Evolutionary conservation across 441 rosid genomes (phyloP), one percentile per base, ranked within the genome.

Genomic region (Corymbia citriodora): DNA sequence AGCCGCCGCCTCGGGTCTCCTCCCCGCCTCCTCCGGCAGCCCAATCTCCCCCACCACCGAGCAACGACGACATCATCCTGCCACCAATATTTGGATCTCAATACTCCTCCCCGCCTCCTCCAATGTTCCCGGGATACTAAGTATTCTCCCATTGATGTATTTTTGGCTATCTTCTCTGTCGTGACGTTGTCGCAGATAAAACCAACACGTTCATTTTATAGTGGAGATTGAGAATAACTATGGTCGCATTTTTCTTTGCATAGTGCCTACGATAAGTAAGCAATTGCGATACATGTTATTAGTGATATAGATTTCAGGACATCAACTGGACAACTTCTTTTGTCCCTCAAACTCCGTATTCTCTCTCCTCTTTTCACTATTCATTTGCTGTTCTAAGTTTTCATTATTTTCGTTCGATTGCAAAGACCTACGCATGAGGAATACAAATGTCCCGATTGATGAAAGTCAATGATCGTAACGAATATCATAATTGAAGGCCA

Each of bases 121-220:
- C 99, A 9, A 89, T 95, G 85, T 94, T 95, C 91, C 94, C 91
- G 63, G 98, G 99, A 92, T 97, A 97, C 91, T 96, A 94, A 94
- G 72, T 11, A 33, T n/a, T 89, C 90, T 85, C 79, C 61, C 50
- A 61, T 15, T 55, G 23, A 48, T 90, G 55, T 81, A 89, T 88
- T 88, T 88, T 88, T 90, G 90, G 88, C 87, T 45, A 45, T 57
- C 85, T 49, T 50, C 52, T 89, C 61, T 17, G 82, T 33, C 74
- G 54, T 55, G 72, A 63, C 87, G 87, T 89, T 88, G 91, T 91
- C 89, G 81, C 89, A 72, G 82, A 90, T 49, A 21, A 54, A 50
- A 89, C 53, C 40, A 49, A 88, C 88, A 68, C 90, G 48, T 25
- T 63, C 70, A 90, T 36, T 79, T 23, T 40, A 79, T 23, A 79